phyloP scores from a whole-genome alignment of 2,329 filamentous ascomycete genomes.

The Penicillium sp. region DNA sequence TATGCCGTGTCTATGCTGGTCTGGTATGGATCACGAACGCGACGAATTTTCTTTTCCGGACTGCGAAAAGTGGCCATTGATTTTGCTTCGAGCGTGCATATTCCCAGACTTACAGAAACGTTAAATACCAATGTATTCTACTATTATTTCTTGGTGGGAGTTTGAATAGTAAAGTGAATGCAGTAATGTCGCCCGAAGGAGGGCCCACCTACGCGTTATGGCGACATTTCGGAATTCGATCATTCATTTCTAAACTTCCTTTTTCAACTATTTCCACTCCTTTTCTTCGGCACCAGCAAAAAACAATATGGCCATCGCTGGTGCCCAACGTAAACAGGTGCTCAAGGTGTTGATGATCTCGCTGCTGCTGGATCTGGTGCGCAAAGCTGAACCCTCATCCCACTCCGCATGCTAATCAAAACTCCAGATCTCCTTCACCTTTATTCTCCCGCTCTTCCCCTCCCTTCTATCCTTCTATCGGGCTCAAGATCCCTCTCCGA shows the following conservation, averaged over 20 bases:
- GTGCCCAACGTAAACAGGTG: constrained; percentile 66
- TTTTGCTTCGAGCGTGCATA: constrained; percentile 39
- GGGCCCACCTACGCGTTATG: neutral
- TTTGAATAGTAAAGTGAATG: constrained; percentile 6
- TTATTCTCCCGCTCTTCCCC: constrained; percentile 93
- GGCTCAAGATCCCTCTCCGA: constrained; percentile 61
- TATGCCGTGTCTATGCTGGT: constrained; percentile 17
- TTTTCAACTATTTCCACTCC: neutral
- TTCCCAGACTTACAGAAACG: constrained; percentile 19
- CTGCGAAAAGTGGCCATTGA: constrained; percentile 28
- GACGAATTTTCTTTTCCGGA: constrained; percentile 30
- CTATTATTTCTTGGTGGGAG: constrained; percentile 15
- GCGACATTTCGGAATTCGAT: neutral
- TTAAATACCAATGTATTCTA: constrained; percentile 22
- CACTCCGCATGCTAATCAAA: neutral
- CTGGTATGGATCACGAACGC: constrained; percentile 36
- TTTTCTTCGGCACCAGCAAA: constrained; percentile 6
- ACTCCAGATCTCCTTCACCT: constrained; percentile 87
- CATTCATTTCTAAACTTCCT: neutral
- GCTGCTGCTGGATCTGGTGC: constrained; percentile 80
- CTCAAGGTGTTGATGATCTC: constrained; percentile 84
- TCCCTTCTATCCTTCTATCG: constrained; percentile 95
- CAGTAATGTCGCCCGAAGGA: neutral
- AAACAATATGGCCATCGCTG: constrained; percentile 33
- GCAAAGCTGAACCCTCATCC: constrained; percentile 24